phyloP scores from a whole-genome alignment of 1,284 basidiomycete species.

The Tremellales sp. region DNA sequence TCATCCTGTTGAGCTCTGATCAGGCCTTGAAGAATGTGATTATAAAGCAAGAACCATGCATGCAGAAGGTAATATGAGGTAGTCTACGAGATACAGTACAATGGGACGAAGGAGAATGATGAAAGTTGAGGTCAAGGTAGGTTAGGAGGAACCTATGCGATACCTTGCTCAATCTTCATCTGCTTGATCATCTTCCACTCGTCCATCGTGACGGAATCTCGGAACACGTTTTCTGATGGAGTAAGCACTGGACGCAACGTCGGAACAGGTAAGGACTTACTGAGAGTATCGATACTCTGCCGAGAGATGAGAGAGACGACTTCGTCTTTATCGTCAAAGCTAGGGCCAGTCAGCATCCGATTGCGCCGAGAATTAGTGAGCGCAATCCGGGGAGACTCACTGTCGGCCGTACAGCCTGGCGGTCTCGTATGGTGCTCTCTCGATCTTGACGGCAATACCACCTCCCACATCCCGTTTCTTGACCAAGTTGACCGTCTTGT shows the following conservation, averaged over 20 bases:
- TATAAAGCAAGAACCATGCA: too few species aligned
- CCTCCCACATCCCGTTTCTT: conserved; percentile 90
- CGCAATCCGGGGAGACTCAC: conserved; percentile 19
- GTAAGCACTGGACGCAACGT: conserved; percentile 4
- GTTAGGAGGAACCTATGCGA: conserved; percentile 32
- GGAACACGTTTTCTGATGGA: conserved; percentile 70
- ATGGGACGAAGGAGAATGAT: too few species aligned
- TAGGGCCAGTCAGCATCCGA: conserved; percentile 11
- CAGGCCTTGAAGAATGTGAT: too few species aligned
- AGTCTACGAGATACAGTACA: too few species aligned
- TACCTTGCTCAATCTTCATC: conserved; percentile 71
- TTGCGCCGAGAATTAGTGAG: neutral
- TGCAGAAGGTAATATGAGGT: too few species aligned
- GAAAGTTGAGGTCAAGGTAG: too few species aligned
- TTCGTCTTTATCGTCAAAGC: conserved; percentile 94
- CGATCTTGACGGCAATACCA: conserved; percentile 98
- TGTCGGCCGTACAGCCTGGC: conserved; percentile 80
- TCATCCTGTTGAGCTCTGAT: neutral
- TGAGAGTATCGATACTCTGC: conserved; percentile 90
- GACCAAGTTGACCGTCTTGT: conserved; percentile 73
- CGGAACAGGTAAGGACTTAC: conserved; percentile 46
- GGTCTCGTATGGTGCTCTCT: conserved; percentile 92
- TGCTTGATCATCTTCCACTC: conserved; percentile 94
- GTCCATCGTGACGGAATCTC: conserved; percentile 81
- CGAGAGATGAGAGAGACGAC: conserved; percentile 85